Percentiles rank a stretch among this genome's conserved stretches.
These are phyloP conservation scores for Pseudogymnoascus sp. DNA, from an alignment of 2,329 filamentous ascomycete genomes.

Conservation along the genomic window DNA sequence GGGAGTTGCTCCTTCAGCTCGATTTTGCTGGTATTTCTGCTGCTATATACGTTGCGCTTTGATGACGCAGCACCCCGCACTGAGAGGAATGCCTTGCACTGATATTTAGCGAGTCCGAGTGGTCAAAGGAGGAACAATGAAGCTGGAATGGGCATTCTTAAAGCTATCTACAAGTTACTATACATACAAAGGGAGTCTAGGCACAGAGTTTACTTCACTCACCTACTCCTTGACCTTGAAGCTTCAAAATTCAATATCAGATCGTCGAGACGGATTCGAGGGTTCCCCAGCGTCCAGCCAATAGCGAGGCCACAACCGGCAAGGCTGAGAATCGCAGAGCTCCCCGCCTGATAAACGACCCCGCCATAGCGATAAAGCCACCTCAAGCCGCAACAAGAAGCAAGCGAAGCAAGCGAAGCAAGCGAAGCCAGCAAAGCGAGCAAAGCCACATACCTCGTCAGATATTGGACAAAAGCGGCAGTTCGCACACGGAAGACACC, in stretches of 20 bases:
- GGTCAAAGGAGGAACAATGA: background rate
- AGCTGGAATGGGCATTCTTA: background rate
- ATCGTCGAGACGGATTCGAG: background rate
- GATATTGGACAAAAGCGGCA: background rate
- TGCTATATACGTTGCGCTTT: background rate
- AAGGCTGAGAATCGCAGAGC: background rate
- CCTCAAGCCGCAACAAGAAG: background rate
- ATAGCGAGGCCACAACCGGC: background rate
- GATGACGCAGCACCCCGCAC: conserved; percentile 4
- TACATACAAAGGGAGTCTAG: background rate
- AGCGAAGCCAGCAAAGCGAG: background rate
- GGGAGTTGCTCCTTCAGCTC: background rate
- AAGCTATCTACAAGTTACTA: background rate
- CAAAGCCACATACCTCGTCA: background rate
- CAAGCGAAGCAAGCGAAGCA: background rate
- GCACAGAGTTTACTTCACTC: background rate
- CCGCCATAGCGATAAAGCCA: conserved; percentile 3
- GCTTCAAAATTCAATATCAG: background rate
- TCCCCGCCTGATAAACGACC: background rate
- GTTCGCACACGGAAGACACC: background rate
- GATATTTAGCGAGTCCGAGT: background rate
- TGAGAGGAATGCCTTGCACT: background rate
- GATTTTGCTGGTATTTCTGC: background rate
- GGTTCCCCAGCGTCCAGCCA: background rate
- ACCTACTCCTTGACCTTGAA: background rate